Evolutionary conservation across 345 rosid species (phyloP).

Genomic region (Angophora floribunda): DNA sequence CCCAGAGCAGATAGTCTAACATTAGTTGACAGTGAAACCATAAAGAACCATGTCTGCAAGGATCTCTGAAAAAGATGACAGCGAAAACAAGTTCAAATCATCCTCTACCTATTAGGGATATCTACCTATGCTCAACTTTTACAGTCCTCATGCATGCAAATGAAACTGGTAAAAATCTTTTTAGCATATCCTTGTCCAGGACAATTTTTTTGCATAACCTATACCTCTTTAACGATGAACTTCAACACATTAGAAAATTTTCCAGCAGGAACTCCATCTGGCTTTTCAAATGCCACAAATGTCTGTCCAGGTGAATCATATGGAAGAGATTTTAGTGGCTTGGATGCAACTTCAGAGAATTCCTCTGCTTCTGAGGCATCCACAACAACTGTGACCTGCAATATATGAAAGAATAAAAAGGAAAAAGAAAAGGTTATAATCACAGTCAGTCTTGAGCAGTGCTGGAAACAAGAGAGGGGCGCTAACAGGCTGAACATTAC

Average conservation of each 20-base stretch:
- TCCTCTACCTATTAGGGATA: background rate
- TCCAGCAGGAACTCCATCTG: constrained; percentile 68
- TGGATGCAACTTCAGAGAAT: constrained; percentile 53
- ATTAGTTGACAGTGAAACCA: background rate
- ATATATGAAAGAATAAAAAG: background rate
- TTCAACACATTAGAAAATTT: constrained; percentile 85
- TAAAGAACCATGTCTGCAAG: background rate
- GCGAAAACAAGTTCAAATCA: background rate
- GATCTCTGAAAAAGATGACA: background rate
- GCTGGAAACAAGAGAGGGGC: background rate
- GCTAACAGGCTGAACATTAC: constrained; percentile 25
- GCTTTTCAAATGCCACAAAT: constrained; percentile 85
- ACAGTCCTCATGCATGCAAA: background rate
- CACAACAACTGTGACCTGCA: constrained; percentile 72
- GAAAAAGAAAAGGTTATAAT: constrained; percentile 1
- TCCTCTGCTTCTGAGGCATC: constrained; percentile 97
- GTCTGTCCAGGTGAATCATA: constrained; percentile 91
- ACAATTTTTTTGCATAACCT: background rate
- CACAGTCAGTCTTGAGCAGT: background rate
- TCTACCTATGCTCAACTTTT: background rate
- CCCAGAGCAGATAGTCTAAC: background rate
- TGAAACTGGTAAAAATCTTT: background rate
- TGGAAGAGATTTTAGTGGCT: constrained; percentile 78
- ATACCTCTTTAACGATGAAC: constrained; percentile 90
- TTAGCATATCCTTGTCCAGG: background rate